Base-by-base conservation (phyloP, 2,329 filamentous ascomycete species). In the Aspergillus tamarii region DNA sequence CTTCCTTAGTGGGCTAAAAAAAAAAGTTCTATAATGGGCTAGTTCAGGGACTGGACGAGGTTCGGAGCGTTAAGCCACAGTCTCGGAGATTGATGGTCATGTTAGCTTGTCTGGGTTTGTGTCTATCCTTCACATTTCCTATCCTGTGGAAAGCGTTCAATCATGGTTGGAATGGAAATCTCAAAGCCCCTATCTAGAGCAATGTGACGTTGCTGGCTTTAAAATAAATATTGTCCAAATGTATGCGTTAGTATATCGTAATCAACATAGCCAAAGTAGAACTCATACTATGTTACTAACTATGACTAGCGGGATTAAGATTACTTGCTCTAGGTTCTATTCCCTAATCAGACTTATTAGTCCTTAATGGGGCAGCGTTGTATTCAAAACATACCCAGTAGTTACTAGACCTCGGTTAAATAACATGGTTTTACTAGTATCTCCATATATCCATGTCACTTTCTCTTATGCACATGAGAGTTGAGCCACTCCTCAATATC, bases 401-500 rank as follows among this genome's bases (percentile, higher is more conserved):
- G 48, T 19, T n/a, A 30, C 48, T 32, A 16, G 21, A n/a, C 26
- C 48, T 52, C 26, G 26, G 48, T 14, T 32, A 32, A 11, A 52
- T 32, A 50, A 32, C 28, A 11, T 4, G 19, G 48, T n/a, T 52
- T 52, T n/a, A 52, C 12, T 32, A 52, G 28, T 32, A 21, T 32
- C 26, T 52, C 28, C 48, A 21, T 32, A 34, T n/a, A 28, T 30
- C 16, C 14, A 5, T 0, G 48, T 46, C 45, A 48, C 28, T 48
- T 4, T 48, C 45, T 48, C 12, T 48, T 48, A 48, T 46, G 16
- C 10, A 46, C 55, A 52, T 32, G 23, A 32, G 0, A 1, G 21
- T 53, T 28, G 14, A 53, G 16, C 48, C 48, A 57, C 26, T 45
- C 55, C 16, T 45, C 21, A 32, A 57, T 57, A 57, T 57, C 55